phyloP scores from a whole-genome alignment of 2,329 filamentous ascomycete genomes.

The Basipetospora chlamydospora region DNA sequence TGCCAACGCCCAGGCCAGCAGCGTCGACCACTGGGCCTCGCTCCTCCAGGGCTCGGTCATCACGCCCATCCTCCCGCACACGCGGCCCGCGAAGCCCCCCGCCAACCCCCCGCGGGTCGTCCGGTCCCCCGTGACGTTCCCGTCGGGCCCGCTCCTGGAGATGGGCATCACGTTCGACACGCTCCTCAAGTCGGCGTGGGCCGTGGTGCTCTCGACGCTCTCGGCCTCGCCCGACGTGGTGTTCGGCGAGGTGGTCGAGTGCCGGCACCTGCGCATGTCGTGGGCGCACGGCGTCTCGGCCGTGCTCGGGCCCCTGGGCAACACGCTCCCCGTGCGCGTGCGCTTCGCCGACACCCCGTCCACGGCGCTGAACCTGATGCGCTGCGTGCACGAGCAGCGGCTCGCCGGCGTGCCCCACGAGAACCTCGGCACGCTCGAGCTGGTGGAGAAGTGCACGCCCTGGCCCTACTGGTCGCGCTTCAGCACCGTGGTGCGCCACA shows the following conservation, averaged over 20 bases:
- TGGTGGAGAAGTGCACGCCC: slow-evolving; percentile 36
- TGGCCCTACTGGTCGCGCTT: slow-evolving; percentile 40
- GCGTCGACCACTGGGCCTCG: slow-evolving; percentile 27
- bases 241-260: slow-evolving; percentile 39
- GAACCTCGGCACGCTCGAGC: slow-evolving; percentile 33
- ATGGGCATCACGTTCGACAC: slow-evolving; percentile 34
- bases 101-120: slow-evolving; percentile 25
- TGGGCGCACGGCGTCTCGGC: slow-evolving; percentile 40
- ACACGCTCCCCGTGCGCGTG: slow-evolving; percentile 33
- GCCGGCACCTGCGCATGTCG: slow-evolving; percentile 26
- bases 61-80: slow-evolving; percentile 29
- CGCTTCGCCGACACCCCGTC: slow-evolving; percentile 26
- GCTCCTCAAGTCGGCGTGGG: slow-evolving; percentile 43
- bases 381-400: slow-evolving; percentile 33
- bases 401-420: slow-evolving; percentile 32
- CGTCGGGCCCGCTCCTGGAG: slow-evolving; percentile 19
- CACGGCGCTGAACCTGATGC: slow-evolving; percentile 33
- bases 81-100: slow-evolving; percentile 24
- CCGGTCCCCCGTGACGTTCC: slow-evolving; percentile 23
- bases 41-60: slow-evolving; percentile 30
- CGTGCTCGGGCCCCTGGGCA: slow-evolving; percentile 31
- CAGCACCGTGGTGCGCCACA: slow-evolving; percentile 39
- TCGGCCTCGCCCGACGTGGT: slow-evolving; percentile 35
- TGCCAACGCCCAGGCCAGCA: slow-evolving; percentile 12
- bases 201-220: slow-evolving; percentile 35